phyloP scores from a whole-genome alignment of 2,329 filamentous ascomycete genomes.

The Claviceps sp. region DNA sequence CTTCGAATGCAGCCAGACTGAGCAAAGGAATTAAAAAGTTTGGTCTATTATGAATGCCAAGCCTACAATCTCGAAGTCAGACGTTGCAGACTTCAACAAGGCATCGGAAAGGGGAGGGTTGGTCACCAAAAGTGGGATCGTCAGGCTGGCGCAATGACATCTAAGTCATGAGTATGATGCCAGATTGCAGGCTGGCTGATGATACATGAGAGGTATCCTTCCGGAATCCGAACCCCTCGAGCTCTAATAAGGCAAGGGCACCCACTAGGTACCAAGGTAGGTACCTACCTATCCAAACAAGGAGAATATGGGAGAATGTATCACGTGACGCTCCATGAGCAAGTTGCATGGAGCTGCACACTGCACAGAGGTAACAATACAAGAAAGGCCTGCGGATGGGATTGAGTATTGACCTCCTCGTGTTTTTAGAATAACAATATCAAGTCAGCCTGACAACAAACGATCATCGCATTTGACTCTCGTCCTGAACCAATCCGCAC shows the following conservation, averaged over 20 bases:
- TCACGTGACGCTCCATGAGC: not conserved
- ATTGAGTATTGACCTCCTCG: no score
- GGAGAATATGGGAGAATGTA: not conserved
- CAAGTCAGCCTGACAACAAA: not conserved
- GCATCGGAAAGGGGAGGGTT: not conserved
- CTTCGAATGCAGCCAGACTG: conserved; percentile 7
- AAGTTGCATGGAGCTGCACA: no score
- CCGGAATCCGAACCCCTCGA: conserved; percentile 11
- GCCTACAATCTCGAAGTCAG: conserved; percentile 4
- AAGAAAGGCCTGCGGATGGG: no score
- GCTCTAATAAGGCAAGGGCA: conserved; percentile 8
- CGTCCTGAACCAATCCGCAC: not conserved
- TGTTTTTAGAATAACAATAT: not conserved
- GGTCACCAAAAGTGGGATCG: conserved; percentile 6
- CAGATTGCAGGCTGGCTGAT: conserved; percentile 28
- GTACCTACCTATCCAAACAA: no score
- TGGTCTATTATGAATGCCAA: not conserved
- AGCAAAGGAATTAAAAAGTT: not conserved
- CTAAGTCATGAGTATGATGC: conserved; percentile 24
- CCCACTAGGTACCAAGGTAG: not conserved
- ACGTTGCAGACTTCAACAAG: not conserved
- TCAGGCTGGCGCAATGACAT: conserved; percentile 7
- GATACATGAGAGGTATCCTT: conserved; percentile 3
- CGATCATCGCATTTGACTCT: not conserved
- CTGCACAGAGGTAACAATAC: no score